phyloP scores from a whole-genome alignment of 371 early-diverging fungal genomes.

The Apophysomyces ossiformis region DNA sequence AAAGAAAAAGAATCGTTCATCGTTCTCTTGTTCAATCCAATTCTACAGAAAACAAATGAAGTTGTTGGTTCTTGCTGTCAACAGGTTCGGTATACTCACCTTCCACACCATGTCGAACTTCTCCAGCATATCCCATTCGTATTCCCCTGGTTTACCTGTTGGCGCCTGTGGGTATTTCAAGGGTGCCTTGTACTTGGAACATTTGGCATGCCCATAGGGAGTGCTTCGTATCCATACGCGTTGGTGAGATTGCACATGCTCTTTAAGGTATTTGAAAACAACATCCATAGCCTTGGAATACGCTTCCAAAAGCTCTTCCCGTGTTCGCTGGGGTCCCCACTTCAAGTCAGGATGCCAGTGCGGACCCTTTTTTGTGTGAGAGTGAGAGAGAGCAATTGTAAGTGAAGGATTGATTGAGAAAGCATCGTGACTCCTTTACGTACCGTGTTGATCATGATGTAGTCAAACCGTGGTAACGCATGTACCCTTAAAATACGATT shows the following conservation, averaged over 20 bases:
- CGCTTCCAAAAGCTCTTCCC: slow-evolving; percentile 35
- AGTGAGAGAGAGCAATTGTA: slow-evolving; percentile 1
- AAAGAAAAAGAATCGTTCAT: slow-evolving; percentile 34
- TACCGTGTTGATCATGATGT: slow-evolving; percentile 46
- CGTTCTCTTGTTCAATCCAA: slow-evolving; percentile 26
- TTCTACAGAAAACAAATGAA: slow-evolving; percentile 7
- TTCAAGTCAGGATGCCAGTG: slow-evolving; percentile 48
- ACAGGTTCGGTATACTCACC: slow-evolving; percentile 14
- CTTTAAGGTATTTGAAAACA: slow-evolving; percentile 33
- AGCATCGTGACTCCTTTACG: neutral
- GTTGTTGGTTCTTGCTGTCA: too few relatives aligned
- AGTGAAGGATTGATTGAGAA: neutral
- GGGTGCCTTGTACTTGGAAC: slow-evolving; percentile 39
- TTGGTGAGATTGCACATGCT: slow-evolving; percentile 29
- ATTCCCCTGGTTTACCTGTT: slow-evolving; percentile 30
- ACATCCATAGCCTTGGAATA: slow-evolving; percentile 30
- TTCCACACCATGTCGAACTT: slow-evolving; percentile 38
- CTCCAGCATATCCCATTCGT: slow-evolving; percentile 50
- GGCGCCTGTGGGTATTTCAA: slow-evolving; percentile 20
- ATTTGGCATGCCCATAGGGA: slow-evolving; percentile 45
- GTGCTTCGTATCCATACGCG: slow-evolving; percentile 42
- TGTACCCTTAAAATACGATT: slow-evolving; percentile 31
- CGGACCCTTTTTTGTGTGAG: slow-evolving; percentile 26
- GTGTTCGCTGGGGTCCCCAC: slow-evolving; percentile 36
- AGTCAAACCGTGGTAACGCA: slow-evolving; percentile 34